Base-by-base conservation (phyloP, 805 yeast genomes). In the Myxozyma nipponensis region DNA sequence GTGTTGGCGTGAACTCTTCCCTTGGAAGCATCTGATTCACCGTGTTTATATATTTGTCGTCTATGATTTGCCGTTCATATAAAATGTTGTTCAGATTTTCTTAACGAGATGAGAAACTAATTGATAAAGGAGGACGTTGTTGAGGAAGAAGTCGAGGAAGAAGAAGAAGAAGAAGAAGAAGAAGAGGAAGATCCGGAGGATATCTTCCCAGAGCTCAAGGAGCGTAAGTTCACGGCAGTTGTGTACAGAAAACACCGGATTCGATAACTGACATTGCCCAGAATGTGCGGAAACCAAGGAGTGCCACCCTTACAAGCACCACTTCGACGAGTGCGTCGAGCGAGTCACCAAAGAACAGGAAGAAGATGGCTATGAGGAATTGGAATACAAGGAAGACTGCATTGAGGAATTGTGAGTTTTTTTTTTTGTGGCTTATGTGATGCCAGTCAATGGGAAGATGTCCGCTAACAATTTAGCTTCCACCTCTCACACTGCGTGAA, bases 401-500 rank as follows among this genome's bases (percentile, higher is more conserved):
- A 84, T 91, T 56, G 98, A 91, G 74, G 98, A 91, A 74, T 91
- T 86, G 63, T 62, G 59, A 52, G 66, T 52, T 26, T 41, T 21
- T 28, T 23, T 39, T 38, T 39, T 47, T 17, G 22, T 42, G 10
- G 34, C 25, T 23, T 42, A 19, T 30, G 42, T n/a, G n/a, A n/a
- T 28, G 32, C 38, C 19, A 18, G 15, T 13, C 32, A 28, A 28
- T 9, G 7, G 13, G 32, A 13, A 13, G 13, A 28, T 23, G 17
- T n/a, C 40, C 38, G 39, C 26, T 41, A 17, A 3, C 6, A 9
- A 1, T 22, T 17, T 28, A 62, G 63, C 72, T 91, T 91, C 88
- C 98, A 93, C 74, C 77, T 90, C 69, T 88, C 88, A 71, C 97
- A 91, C 72, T 87, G 95, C 76, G 63, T 90, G 64, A 88, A 87